Base-by-base conservation (phyloP, 352 stramenopile genomes). In the Phytophthora cryptogea region DNA sequence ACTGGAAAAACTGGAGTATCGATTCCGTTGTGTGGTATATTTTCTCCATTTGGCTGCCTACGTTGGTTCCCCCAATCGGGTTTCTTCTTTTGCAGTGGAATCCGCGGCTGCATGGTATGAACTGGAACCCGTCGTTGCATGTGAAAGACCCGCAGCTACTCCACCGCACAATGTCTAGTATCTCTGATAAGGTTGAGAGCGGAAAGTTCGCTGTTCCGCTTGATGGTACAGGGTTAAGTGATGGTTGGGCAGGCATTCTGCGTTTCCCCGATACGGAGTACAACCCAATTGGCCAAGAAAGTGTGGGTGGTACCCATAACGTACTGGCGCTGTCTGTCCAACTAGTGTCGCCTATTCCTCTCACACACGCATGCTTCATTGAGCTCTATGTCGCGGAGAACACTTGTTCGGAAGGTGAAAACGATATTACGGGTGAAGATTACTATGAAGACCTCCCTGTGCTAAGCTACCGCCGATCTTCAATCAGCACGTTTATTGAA, bases 31-130 rank as follows among this genome's bases (percentile, higher is more conserved):
- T 90, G 11, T 95, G 86, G 86, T 92, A 93, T 62, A 63, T 80
- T 23, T 88, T 93, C 46, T 89, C 76, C 8, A 78, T 93, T 42
- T 95, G 83, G 80, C 66, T 93, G 16, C 83, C 82, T 17, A 93
- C 78, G 10, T 35, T 95, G 13, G 72, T 93, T 4, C 86, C 86
- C 26, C 78, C 83, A 2, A 74, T 85, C 14, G 86, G 82, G 0
- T 95, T 93, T 66, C 65, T 95, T 20, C 41, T 93, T 8, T 66
- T 95, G n/a, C 83, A 93, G 59, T 95, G 86, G 86, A 95, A 93
- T 52, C 79, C 86, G 7, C 75, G 84, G 1, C 60, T 93, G 8
- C 80, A 91, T 32, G 76, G 75, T n/a, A 80, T 86, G 66, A 88
- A 86, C 40, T 89, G 76, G 70, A 86, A 82, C 50, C 70, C 76